These are phyloP conservation scores for Harrya chromipes DNA, from an alignment of 768 basidiomycete species.

Conservation along the genomic window DNA sequence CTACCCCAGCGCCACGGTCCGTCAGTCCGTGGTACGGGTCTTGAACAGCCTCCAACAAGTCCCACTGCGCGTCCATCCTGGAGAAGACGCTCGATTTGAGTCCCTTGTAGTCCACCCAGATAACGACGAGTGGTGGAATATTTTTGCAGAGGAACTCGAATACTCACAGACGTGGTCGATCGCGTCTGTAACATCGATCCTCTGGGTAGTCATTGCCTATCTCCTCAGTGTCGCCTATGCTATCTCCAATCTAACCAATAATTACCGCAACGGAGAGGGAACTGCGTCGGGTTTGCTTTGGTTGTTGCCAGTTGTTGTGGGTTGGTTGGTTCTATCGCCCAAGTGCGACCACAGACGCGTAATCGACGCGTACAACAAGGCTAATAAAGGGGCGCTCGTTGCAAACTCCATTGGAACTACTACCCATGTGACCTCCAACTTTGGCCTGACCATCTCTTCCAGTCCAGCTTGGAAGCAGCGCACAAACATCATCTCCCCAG, in stretches of 20 bases:
- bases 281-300: conserved; percentile 44
- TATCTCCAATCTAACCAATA: conserved; percentile 12
- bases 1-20: conserved; percentile 19
- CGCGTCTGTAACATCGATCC: conserved; percentile 38
- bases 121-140: conserved; percentile 44
- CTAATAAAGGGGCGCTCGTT: conserved; percentile 7
- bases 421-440: conserved; percentile 3
- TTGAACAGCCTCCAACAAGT: conserved; percentile 43
- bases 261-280: conserved; percentile 35
- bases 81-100: conserved; percentile 29
- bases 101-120: conserved; percentile 41
- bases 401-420: background rate
- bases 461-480: background rate
- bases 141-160: conserved; percentile 32
- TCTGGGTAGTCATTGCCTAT: conserved; percentile 46
- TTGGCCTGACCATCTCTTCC: conserved; percentile 16
- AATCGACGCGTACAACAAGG: conserved; percentile 12
- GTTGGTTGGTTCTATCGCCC: conserved; percentile 41
- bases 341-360: conserved; percentile 37
- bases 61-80: conserved; percentile 33
- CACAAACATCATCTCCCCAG: conserved; percentile 14
- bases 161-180: conserved; percentile 41
- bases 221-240: conserved; percentile 18
- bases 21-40: conserved; percentile 27
- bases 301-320: conserved; percentile 39